These are phyloP conservation scores for Podospora bellae-mahoneyi DNA, from an alignment of 495 filamentous ascomycete species.

Conservation along the genomic window DNA sequence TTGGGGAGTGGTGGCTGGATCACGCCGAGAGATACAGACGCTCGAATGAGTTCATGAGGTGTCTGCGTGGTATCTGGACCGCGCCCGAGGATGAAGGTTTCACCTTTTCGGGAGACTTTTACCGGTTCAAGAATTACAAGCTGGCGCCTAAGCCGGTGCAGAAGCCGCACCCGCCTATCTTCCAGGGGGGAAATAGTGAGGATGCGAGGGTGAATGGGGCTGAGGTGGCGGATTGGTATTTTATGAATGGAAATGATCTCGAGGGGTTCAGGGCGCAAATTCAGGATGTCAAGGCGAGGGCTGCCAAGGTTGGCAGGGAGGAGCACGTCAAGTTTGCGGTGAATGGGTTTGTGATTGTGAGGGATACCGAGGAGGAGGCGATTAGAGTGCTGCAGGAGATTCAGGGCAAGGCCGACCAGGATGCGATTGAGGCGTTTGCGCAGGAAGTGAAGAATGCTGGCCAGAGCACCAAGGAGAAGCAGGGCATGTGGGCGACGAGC, in stretches of 20 bases:
- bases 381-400: constrained; percentile 44
- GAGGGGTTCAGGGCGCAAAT: constrained; percentile 49
- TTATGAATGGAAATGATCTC: constrained; percentile 51
- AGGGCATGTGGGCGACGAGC: constrained; percentile 47
- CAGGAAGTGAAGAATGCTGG: constrained; percentile 46
- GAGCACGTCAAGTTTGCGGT: constrained; percentile 44
- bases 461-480: constrained; percentile 39
- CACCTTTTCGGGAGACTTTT: constrained; percentile 46
- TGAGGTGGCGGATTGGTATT: constrained; percentile 46
- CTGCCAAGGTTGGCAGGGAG: constrained; percentile 36
- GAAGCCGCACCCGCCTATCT: constrained; percentile 45
- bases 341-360: constrained; percentile 48
- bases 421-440: constrained; percentile 45
- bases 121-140: constrained; percentile 49
- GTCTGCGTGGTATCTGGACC: constrained; percentile 48
- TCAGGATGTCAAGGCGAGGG: constrained; percentile 41
- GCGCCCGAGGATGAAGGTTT: constrained; percentile 37
- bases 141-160: constrained; percentile 45
- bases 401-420: constrained; percentile 47
- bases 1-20: constrained; percentile 53
- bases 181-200: constrained; percentile 48
- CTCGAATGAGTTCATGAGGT: constrained; percentile 46
- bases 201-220: constrained; percentile 46
- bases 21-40: constrained; percentile 49
- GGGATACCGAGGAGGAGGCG: constrained; percentile 49